Conservation (phyloP, 495 filamentous ascomycete species). For the Hypoxylon cercidicola region DNA sequence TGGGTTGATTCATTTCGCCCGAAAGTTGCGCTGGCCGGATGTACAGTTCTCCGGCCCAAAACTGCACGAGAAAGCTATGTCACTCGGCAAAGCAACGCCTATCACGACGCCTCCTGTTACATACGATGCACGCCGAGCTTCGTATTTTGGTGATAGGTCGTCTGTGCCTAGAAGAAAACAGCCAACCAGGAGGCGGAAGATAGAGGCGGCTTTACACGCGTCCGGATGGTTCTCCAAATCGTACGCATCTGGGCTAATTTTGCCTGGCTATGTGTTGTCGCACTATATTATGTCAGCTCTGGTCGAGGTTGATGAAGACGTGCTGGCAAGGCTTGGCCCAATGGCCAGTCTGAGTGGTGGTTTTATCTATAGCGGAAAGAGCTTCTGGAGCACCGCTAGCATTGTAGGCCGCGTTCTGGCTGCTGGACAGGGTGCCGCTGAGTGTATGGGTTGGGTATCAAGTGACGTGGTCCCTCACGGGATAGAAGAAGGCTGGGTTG, state of each 20-base stretch:
- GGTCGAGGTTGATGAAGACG: conserved; percentile 77
- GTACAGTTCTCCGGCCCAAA: conserved; percentile 51
- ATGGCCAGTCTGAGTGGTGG: conserved; percentile 81
- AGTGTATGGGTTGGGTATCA: conserved; percentile 83
- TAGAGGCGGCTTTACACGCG: conserved; percentile 59
- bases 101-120: conserved; percentile 54
- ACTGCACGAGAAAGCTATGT: conserved; percentile 53
- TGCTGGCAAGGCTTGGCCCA: conserved; percentile 71
- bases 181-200: conserved; percentile 48
- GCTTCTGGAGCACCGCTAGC: conserved; percentile 85
- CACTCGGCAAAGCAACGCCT: conserved; percentile 52
- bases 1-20: conserved; percentile 68
- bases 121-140: conserved; percentile 52
- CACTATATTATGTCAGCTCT: conserved; percentile 83
- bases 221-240: conserved; percentile 84
- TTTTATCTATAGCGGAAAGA: conserved; percentile 74
- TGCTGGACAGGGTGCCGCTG: conserved; percentile 69
- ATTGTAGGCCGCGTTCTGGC: conserved; percentile 81
- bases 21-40: conserved; percentile 65
- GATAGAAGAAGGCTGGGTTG: conserved; percentile 71
- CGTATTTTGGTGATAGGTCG: conserved; percentile 50
- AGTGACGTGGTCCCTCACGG: conserved; percentile 64
- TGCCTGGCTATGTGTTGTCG: conserved; percentile 77
- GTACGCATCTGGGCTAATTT: conserved; percentile 79
- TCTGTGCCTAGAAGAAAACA: conserved; percentile 40